These are phyloP conservation scores for Colletotrichum tofieldiae DNA, from an alignment of 2,329 filamentous ascomycete genomes.

Conservation along the genomic window DNA sequence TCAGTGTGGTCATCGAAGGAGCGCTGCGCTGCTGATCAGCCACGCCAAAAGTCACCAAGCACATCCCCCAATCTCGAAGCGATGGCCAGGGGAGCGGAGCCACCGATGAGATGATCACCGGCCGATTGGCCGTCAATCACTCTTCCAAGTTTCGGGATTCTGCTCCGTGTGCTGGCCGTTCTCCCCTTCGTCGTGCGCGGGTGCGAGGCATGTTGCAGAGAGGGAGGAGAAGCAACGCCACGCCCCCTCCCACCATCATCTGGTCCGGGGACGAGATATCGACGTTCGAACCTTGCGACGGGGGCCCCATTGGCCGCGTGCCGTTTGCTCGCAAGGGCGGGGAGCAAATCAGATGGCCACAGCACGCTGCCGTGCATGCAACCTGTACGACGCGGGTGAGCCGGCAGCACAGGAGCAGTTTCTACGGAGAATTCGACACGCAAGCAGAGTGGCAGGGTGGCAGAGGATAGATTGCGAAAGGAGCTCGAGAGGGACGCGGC, in stretches of 20 bases:
- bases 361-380: background rate
- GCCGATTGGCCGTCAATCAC: slow-evolving; percentile 11
- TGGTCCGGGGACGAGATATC: background rate
- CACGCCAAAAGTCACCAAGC: slow-evolving; percentile 8
- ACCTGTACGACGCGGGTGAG: background rate
- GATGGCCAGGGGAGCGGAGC: slow-evolving; percentile 5
- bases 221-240: background rate
- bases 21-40: slow-evolving; percentile 24
- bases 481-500: background rate
- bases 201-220: background rate
- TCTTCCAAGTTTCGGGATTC: background rate
- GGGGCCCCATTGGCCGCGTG: background rate
- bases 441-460: background rate
- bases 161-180: background rate
- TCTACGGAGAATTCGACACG: background rate
- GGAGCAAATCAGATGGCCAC: background rate
- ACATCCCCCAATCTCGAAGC: background rate
- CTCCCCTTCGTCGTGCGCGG: background rate
- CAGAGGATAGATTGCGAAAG: background rate
- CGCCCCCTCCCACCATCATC: background rate
- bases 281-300: background rate
- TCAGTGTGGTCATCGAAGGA: slow-evolving; percentile 23
- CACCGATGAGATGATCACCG: slow-evolving; percentile 6
- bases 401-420: background rate
- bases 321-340: background rate